Conservation (phyloP, 306 rosid species). For the Acacia confusa region DNA sequence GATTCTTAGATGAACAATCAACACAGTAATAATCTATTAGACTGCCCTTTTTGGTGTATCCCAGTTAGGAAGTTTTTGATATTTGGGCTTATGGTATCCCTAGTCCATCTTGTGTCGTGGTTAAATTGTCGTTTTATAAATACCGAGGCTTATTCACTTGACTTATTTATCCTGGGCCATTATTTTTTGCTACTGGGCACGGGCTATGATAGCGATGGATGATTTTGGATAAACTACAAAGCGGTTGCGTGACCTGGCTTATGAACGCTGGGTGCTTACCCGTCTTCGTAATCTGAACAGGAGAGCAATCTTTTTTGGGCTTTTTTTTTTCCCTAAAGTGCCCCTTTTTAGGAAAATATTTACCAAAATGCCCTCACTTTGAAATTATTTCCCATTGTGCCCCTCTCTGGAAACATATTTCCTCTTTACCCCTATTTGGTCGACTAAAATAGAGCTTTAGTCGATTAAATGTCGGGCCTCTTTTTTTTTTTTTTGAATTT, state of each 20-base stretch:
- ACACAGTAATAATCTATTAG: slow-evolving; percentile 10
- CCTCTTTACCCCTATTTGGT: too few relatives aligned
- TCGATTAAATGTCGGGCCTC: too few relatives aligned
- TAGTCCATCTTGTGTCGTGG: slow-evolving; percentile 35
- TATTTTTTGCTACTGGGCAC: not conserved
- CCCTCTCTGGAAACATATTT: too few relatives aligned
- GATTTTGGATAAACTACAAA: not conserved
- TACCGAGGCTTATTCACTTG: not conserved
- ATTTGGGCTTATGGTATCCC: slow-evolving; percentile 10
- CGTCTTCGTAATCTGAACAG: not conserved
- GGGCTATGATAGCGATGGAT: not conserved
- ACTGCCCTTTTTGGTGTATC: slow-evolving; percentile 30
- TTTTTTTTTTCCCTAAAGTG: too few relatives aligned
- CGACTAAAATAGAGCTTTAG: too few relatives aligned
- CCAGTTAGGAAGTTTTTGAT: slow-evolving; percentile 15
- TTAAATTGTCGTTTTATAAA: slow-evolving; percentile 16
- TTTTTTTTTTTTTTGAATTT: too few relatives aligned
- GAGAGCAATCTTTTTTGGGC: too few relatives aligned
- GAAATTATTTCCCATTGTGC: too few relatives aligned
- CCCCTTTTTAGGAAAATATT: too few relatives aligned
- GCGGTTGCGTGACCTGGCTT: not conserved
- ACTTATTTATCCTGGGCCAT: not conserved
- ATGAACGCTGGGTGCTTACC: too few relatives aligned
- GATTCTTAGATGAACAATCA: slow-evolving; percentile 28
- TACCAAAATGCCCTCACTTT: too few relatives aligned